Conservation (phyloP, 371 early-diverging fungal species). For the Rhizopus microsporus region DNA sequence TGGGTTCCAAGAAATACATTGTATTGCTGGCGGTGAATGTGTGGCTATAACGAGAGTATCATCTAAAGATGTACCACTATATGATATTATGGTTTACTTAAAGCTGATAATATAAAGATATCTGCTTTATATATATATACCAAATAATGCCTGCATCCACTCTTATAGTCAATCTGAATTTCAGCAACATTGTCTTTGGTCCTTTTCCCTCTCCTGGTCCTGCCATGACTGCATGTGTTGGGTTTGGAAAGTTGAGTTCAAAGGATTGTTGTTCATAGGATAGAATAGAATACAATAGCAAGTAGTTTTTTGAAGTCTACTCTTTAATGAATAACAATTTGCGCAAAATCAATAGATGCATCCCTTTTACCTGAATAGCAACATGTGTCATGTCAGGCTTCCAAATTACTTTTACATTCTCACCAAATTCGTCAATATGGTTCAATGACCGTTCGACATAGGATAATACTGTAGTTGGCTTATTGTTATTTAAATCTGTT, state of each 20-base stretch:
- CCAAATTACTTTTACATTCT: conserved; percentile 45
- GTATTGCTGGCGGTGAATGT: conserved; percentile 44
- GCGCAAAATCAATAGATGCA: neutral
- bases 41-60: conserved; percentile 50
- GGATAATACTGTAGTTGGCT: conserved; percentile 48
- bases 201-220: conserved; percentile 57
- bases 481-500: neutral
- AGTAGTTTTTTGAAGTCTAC: conserved; percentile 47
- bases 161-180: conserved; percentile 48
- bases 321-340: neutral
- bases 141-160: conserved; percentile 53
- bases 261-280: conserved; percentile 46
- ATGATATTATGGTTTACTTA: neutral
- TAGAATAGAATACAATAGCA: conserved; percentile 46
- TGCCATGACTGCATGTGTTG: conserved; percentile 41
- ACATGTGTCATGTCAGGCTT: conserved; percentile 47
- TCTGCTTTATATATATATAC: conserved; percentile 22
- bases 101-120: neutral
- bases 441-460: conserved; percentile 50
- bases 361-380: conserved; percentile 40
- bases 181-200: conserved; percentile 38
- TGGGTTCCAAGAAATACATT: conserved; percentile 54
- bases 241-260: conserved; percentile 54
- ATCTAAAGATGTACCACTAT: conserved; percentile 44
- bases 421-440: conserved; percentile 51